A percentile compares a stretch with the other conserved stretches of the same genome.
These are phyloP conservation scores for Saccharomycopsis lassenensis DNA, from an alignment of 805 yeast species.

Conservation along the genomic window DNA sequence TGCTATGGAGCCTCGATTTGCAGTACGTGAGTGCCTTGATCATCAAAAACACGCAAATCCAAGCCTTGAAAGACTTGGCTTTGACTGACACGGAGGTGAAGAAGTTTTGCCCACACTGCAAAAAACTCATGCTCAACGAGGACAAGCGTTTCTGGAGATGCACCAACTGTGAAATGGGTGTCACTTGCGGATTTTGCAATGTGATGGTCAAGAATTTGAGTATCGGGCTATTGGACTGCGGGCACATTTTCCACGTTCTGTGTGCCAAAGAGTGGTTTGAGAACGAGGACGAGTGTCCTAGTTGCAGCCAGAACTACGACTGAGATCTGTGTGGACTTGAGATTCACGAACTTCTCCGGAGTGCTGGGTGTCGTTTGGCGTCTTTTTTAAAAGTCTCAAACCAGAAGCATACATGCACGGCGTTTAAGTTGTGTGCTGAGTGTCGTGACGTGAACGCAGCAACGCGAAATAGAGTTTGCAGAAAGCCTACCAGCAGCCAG, in stretches of 20 bases:
- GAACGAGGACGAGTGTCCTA: conserved; percentile 66
- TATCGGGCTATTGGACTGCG: conserved; percentile 56
- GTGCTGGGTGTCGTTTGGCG: background rate
- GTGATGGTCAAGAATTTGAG: conserved; percentile 66
- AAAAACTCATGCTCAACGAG: conserved; percentile 50
- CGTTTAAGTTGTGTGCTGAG: background rate
- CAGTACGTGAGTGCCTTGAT: conserved; percentile 52
- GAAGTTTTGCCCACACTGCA: conserved; percentile 53
- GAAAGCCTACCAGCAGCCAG: background rate
- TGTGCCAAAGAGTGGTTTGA: conserved; percentile 75
- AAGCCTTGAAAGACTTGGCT: conserved; percentile 22
- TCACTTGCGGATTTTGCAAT: conserved; percentile 68
- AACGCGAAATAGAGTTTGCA: background rate
- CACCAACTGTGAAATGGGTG: conserved; percentile 49
- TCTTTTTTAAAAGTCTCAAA: background rate
- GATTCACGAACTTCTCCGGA: background rate
- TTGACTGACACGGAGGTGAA: conserved; percentile 28
- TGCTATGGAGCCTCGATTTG: conserved; percentile 36
- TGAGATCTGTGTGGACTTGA: conserved; percentile 12
- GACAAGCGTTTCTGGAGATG: conserved; percentile 61
- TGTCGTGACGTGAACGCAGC: background rate
- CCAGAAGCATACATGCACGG: background rate
- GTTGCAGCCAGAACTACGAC: too few relatives aligned
- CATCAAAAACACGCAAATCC: conserved; percentile 31
- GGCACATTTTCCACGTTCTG: conserved; percentile 77